These are phyloP conservation scores for Parastagonospora avenae DNA, from an alignment of 2,329 filamentous ascomycete species.

Conservation along the genomic window DNA sequence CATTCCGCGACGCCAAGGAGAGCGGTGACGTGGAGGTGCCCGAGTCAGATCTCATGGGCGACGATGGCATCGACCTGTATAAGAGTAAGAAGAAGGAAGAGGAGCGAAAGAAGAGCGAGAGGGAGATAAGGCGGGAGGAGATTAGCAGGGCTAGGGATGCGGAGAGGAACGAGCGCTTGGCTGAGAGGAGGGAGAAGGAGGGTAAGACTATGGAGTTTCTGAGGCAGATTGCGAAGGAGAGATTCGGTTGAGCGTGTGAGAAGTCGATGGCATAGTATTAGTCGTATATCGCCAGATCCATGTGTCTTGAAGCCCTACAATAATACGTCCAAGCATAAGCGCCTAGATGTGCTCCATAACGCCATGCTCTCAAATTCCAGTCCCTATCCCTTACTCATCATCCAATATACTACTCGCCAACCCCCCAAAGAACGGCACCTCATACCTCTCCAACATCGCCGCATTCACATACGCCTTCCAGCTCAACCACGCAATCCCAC, in stretches of 20 bases:
- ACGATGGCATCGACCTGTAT: conserved; percentile 67
- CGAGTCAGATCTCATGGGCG: conserved; percentile 80
- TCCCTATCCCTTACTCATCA: conserved; percentile 65
- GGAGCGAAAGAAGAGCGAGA: conserved; percentile 77
- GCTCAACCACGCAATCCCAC: conserved; percentile 75
- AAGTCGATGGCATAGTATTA: too few relatives aligned
- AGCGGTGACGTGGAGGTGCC: conserved; percentile 68
- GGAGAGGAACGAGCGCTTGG: conserved; percentile 78
- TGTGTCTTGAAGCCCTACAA: too few relatives aligned
- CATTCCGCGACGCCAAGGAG: conserved; percentile 70
- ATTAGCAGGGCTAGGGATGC: conserved; percentile 73
- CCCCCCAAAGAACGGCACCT: conserved; percentile 84
- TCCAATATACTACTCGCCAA: conserved; percentile 90
- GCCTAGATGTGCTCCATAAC: conserved; percentile 7
- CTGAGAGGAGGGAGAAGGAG: conserved; percentile 75
- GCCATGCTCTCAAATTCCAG: conserved; percentile 1
- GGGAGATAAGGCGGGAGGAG: conserved; percentile 83
- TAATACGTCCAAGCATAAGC: background rate
- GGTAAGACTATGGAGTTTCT: conserved; percentile 83
- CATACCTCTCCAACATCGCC: conserved; percentile 70
- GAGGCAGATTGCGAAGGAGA: conserved; percentile 75
- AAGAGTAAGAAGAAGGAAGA: conserved; percentile 69
- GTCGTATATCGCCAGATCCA: too few relatives aligned
- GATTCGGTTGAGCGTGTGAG: conserved; percentile 54
- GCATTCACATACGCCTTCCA: conserved; percentile 83